Base-by-base conservation (phyloP, 2,329 filamentous ascomycete species). In the Macrophomina phaseolina region DNA sequence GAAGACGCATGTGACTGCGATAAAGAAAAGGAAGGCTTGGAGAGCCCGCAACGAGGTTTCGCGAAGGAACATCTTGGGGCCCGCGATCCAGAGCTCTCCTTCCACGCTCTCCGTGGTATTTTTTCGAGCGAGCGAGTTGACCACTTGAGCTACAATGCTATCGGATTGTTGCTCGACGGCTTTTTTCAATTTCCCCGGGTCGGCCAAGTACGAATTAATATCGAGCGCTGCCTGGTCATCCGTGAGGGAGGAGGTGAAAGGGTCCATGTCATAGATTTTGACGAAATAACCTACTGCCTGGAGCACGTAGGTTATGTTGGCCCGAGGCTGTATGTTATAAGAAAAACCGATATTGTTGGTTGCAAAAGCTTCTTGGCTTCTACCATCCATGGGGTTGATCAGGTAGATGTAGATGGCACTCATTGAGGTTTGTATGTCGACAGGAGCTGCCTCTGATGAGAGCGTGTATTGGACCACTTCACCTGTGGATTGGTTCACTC, bases 41-140 rank as follows among this genome's bases (percentile, higher is more conserved):
- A 65, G 18, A 14, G 64, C 64, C 3, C 64, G 32, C 42, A 65
- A n/a, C 6, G 52, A 32, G 1, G 34, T n/a, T 23, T 51, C 42
- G 5, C 64, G 52, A 30, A 65, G 64, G 34, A 65, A 60, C 52
- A 65, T 36, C n/a, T 51, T 65, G 1, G 64, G 64, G 0, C 64
- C 64, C 7, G 34, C 32, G 0, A n/a, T 51, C 40, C 64, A 46
- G 14, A 60, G 23, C 7, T 34, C n/a, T 23, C 64, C 64, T 6
- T 60, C 16, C 3, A 65, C 49, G 12, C 11, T 46, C 2, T 32
- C 46, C 1, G 46, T 36, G 4, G 34, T 9, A 18, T 62, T 52
- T 16, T 36, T 18, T 7, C 64, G 64, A 16, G 46, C 45, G 1
- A 61, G 56, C 5, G 38, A 36, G 45, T 66, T 66, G n/a, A 61